Conservation (phyloP, 495 filamentous ascomycete genomes). For the Glonium stellatum region DNA sequence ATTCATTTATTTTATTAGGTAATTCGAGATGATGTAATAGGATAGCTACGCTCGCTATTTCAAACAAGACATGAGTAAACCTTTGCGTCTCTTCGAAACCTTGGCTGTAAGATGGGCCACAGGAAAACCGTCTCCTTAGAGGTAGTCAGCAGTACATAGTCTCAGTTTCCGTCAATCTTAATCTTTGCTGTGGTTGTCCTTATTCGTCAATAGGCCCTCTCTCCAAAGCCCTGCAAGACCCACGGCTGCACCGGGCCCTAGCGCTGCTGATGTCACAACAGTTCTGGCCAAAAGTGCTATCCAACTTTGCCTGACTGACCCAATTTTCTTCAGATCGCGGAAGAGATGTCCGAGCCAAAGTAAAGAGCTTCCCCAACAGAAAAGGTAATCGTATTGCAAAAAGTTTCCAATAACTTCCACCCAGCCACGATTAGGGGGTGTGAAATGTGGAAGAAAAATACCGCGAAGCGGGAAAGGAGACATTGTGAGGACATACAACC, state of each 20-base stretch:
- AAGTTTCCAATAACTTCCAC: neutral
- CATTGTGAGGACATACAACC: neutral
- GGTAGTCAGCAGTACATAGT: too few species aligned
- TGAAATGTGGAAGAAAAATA: neutral
- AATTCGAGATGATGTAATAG: too few species aligned
- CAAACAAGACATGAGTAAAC: too few species aligned
- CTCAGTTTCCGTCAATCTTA: too few species aligned
- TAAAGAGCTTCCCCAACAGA: neutral
- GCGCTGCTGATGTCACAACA: conserved; percentile 18
- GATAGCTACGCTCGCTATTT: too few species aligned
- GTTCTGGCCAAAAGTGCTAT: conserved; percentile 15
- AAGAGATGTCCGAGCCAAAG: neutral
- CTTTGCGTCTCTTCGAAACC: too few species aligned
- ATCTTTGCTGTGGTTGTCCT: too few species aligned
- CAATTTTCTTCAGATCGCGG: neutral
- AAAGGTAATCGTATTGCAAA: neutral
- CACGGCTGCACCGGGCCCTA: conserved; percentile 32
- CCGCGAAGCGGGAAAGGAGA: neutral
- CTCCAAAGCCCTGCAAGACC: conserved; percentile 35
- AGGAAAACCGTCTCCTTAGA: too few species aligned
- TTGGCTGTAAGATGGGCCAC: too few species aligned
- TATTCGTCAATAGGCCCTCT: conserved; percentile 24
- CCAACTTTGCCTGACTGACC: neutral
- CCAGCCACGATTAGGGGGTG: neutral
- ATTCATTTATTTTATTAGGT: too few species aligned